These are phyloP conservation scores for Ceratobasidium sp. DNA, from an alignment of 1,284 basidiomycete species.

Conservation along the genomic window DNA sequence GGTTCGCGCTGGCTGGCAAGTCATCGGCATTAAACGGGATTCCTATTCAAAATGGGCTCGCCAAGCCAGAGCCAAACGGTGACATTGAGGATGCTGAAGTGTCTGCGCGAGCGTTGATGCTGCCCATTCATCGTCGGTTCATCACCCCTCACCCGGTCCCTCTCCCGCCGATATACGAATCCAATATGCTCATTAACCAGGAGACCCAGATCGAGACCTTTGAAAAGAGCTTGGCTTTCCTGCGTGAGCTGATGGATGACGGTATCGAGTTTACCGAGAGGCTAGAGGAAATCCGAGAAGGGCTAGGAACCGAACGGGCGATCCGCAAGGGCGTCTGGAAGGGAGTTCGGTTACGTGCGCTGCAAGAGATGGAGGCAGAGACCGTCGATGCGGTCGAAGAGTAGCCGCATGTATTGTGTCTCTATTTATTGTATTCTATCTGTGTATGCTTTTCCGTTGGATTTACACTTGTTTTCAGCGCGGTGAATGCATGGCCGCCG, in stretches of 20 bases:
- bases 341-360: slow-evolving; percentile 70
- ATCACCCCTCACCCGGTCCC: slow-evolving; percentile 40
- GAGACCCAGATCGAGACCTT: slow-evolving; percentile 58
- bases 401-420: not conserved
- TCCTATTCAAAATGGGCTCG: slow-evolving; percentile 13
- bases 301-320: slow-evolving; percentile 69
- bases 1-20: slow-evolving; percentile 24
- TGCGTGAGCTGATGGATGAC: slow-evolving; percentile 81
- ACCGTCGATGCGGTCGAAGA: slow-evolving; percentile 37
- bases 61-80: slow-evolving; percentile 35
- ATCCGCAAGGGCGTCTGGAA: slow-evolving; percentile 77
- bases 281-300: slow-evolving; percentile 77
- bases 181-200: slow-evolving; percentile 38
- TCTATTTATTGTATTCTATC: slow-evolving; percentile 33
- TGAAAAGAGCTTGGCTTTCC: slow-evolving; percentile 70
- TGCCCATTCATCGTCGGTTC: slow-evolving; percentile 42
- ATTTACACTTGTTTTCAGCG: slow-evolving; percentile 9
- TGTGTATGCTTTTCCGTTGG: slow-evolving; percentile 27
- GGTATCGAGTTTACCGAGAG: slow-evolving; percentile 81
- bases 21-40: slow-evolving; percentile 6
- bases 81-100: slow-evolving; percentile 36
- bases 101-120: slow-evolving; percentile 31
- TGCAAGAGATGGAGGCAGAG: slow-evolving; percentile 71
- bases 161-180: slow-evolving; percentile 34
- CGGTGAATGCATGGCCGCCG: slow-evolving; percentile 31